Conservation (phyloP, 176 grass and related monocot genomes). For the Bothriochloa decipiens region DNA sequence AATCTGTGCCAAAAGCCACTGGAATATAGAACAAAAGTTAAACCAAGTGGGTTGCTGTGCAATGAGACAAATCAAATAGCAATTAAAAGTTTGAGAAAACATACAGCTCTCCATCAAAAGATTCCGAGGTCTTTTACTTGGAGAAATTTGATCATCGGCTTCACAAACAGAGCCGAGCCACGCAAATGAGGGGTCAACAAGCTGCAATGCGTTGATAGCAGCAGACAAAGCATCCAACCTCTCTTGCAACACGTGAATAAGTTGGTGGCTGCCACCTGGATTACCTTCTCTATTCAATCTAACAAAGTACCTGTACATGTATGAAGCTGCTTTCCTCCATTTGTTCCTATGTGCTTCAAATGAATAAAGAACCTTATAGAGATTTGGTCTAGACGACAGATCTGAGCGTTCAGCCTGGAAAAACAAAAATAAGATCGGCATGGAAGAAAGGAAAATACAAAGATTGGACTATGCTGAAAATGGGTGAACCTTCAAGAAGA, state of each 20-base stretch:
- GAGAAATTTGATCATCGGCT: constrained; percentile 59
- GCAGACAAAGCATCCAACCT: constrained; percentile 83
- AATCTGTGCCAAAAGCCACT: constrained; percentile 54
- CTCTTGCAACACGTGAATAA: constrained; percentile 69
- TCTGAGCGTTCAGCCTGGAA: constrained; percentile 88
- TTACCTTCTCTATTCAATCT: constrained; percentile 85
- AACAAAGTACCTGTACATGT: constrained; percentile 89
- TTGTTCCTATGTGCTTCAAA: constrained; percentile 92
- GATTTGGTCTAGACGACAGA: constrained; percentile 75
- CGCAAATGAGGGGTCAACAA: constrained; percentile 84
- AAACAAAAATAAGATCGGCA: constrained; percentile 31
- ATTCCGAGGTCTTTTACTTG: constrained; percentile 77
- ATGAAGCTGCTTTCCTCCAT: constrained; percentile 92
- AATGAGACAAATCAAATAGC: constrained; percentile 32
- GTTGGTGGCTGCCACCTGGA: constrained; percentile 49
- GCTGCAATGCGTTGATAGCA: constrained; percentile 88
- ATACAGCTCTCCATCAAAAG: constrained; percentile 69
- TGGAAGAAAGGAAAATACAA: constrained; percentile 11
- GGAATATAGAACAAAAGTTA: constrained; percentile 43
- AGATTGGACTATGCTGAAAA: constrained; percentile 4
- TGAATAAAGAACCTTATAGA: constrained; percentile 95
- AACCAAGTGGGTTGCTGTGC: constrained; percentile 23
- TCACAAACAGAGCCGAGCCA: constrained; percentile 78
- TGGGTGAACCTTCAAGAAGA: constrained; percentile 80
- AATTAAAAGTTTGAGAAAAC: constrained; percentile 43